These are phyloP conservation scores for Ceriops tagal DNA, from an alignment of 345 rosid species.

Conservation along the genomic window DNA sequence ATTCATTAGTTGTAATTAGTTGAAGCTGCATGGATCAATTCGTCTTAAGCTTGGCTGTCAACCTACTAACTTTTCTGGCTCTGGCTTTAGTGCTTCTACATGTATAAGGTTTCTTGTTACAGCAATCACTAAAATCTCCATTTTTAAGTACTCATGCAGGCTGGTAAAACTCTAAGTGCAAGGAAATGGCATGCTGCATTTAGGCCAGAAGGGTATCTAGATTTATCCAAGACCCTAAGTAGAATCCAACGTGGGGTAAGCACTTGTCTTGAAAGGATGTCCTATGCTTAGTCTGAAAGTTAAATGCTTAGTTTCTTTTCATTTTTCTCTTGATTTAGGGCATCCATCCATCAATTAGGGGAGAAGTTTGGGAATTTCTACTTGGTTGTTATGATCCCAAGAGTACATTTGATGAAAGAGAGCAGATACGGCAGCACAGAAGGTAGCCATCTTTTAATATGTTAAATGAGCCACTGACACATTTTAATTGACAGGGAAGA, in stretches of 20 bases:
- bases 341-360: slow-evolving; percentile 95
- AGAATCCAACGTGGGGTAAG: slow-evolving; percentile 90
- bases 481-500: no score
- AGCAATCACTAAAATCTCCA: slow-evolving; percentile 6
- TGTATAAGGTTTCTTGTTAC: slow-evolving; percentile 2
- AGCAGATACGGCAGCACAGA: slow-evolving; percentile 60
- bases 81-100: neutral
- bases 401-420: slow-evolving; percentile 90
- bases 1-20: neutral
- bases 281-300: slow-evolving; percentile 4
- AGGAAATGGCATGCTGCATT: slow-evolving; percentile 97
- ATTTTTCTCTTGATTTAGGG: slow-evolving; percentile 42
- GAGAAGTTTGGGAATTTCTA: slow-evolving; percentile 98
- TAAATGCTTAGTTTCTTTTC: slow-evolving; percentile 3
- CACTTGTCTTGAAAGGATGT: slow-evolving; percentile 1
- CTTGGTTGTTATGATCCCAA: slow-evolving; percentile 90
- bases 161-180: slow-evolving; percentile 93
- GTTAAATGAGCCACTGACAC: neutral
- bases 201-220: slow-evolving; percentile 68
- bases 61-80: neutral
- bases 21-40: neutral
- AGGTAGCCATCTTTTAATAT: slow-evolving; percentile 46
- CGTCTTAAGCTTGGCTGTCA: neutral
- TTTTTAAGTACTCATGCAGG: slow-evolving; percentile 44
- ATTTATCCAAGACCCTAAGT: slow-evolving; percentile 70